Percentiles rank a stretch among this genome's conserved stretches.
Evolutionary conservation across 1,139 yeast species (phyloP).

Genomic region (Candida pseudocylindracea): DNA sequence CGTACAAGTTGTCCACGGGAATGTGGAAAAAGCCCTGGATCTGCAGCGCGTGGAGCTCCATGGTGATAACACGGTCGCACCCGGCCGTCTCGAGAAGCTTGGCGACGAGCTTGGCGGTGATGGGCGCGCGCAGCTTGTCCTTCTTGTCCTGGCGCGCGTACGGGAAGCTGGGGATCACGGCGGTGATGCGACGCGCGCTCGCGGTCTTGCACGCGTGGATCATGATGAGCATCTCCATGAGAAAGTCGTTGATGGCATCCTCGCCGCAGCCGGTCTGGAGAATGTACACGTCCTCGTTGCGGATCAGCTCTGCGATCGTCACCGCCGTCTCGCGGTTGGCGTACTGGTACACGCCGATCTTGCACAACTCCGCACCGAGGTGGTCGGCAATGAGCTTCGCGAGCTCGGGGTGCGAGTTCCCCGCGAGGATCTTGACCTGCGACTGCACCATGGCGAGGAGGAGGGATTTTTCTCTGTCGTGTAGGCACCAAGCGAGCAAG

Average conservation of each 20-base stretch:
- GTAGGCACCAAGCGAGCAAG: too few relatives aligned
- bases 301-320: slow-evolving; percentile 78
- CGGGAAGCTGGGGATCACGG: slow-evolving; percentile 86
- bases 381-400: slow-evolving; percentile 4
- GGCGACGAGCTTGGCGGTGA: slow-evolving; percentile 69
- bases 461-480: too few relatives aligned
- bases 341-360: slow-evolving; percentile 19
- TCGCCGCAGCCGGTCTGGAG: slow-evolving; percentile 60
- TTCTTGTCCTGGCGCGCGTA: slow-evolving; percentile 84
- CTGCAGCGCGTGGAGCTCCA: slow-evolving; percentile 91
- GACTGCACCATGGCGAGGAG: too few relatives aligned
- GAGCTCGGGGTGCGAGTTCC: slow-evolving; percentile 5
- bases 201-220: slow-evolving; percentile 93
- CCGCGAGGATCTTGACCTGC: slow-evolving; percentile 3
- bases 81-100: slow-evolving; percentile 81
- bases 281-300: slow-evolving; percentile 90
- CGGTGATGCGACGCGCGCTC: slow-evolving; percentile 81
- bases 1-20: slow-evolving; percentile 65
- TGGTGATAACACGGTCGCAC: slow-evolving; percentile 88
- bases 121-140: slow-evolving; percentile 65
- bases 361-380: slow-evolving; percentile 3
- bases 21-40: slow-evolving; percentile 67
- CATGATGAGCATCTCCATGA: slow-evolving; percentile 71
- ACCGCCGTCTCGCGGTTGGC: slow-evolving; percentile 79
- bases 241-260: slow-evolving; percentile 51